phyloP scores from a whole-genome alignment of 257 asterid genomes.

The Avicennia marina region DNA sequence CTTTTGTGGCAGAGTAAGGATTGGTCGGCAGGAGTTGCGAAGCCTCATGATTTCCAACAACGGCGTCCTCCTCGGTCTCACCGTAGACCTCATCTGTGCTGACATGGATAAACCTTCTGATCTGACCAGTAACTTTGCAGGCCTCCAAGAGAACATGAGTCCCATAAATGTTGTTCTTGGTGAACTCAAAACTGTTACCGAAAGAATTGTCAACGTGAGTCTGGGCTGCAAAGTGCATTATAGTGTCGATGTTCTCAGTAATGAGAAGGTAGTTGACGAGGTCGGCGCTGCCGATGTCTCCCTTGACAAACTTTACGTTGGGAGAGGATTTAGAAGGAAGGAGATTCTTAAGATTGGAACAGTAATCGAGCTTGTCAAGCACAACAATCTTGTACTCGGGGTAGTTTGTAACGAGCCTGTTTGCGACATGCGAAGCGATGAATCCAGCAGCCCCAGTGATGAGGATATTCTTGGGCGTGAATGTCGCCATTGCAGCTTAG shows the following conservation, averaged over 20 bases:
- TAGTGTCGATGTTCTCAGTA: slow-evolving; percentile 68
- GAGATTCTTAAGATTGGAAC: slow-evolving; percentile 63
- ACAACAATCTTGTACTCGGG: slow-evolving; percentile 69
- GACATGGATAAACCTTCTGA: slow-evolving; percentile 67
- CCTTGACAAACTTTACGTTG: slow-evolving; percentile 62
- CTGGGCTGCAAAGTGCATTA: slow-evolving; percentile 81
- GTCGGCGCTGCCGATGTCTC: slow-evolving; percentile 70
- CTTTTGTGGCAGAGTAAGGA: slow-evolving; percentile 81
- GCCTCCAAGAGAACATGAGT: slow-evolving; percentile 73
- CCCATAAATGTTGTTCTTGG: slow-evolving; percentile 74
- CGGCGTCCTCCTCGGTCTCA: slow-evolving; percentile 79
- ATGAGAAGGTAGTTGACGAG: slow-evolving; percentile 71
- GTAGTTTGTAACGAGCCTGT: slow-evolving; percentile 54
- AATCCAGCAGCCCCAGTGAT: slow-evolving; percentile 77
- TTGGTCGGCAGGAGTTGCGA: slow-evolving; percentile 72
- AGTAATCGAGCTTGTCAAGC: slow-evolving; percentile 73
- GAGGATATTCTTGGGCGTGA: slow-evolving; percentile 62
- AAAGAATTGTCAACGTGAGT: slow-evolving; percentile 75
- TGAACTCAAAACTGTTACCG: slow-evolving; percentile 71
- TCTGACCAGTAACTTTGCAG: slow-evolving; percentile 72
- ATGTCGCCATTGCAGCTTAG: slow-evolving; percentile 34
- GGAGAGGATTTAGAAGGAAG: slow-evolving; percentile 49
- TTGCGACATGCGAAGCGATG: slow-evolving; percentile 76
- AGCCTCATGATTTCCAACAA: slow-evolving; percentile 75
- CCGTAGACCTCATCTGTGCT: slow-evolving; percentile 82